Base-by-base conservation (phyloP, 768 basidiomycete species). In the Hysterangium stoloniferum region DNA sequence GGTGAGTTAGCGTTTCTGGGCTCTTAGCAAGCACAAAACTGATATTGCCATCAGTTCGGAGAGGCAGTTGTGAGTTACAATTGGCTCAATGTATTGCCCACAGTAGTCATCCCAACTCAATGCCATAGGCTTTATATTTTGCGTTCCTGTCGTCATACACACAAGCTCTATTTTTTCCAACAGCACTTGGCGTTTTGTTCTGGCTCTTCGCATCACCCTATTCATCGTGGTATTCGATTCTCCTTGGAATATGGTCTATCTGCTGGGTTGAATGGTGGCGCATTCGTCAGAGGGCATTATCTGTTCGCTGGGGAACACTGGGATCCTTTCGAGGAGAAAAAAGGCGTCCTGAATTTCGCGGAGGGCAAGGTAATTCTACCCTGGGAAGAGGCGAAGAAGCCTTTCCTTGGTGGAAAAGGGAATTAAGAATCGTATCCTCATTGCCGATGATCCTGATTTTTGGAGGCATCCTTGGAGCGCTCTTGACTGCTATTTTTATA, bases 181-280 rank as follows among this genome's bases (percentile, higher is more conserved):
- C 92, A 2, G 61, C 67, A 13, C 68, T 90, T 34, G 92, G 93
- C 1, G 58, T 80, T 41, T 44, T 77, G 17, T 84, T 81, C 62
- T 90, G 81, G 68, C 75, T 80, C 66, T 74, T 86, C 59, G 76
- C 79, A 24, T 72, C 75, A 1, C 77, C 84, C 0, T 97, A 92
- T 66, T 84, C 84, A 7, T 76, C 85, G 9, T 40, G 78, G 4
- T 97, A 92, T 63, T 90, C 90, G 0, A 66, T 75, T 47, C 66
- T 87, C 19, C 68, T 95, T 41, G 77, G 81, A n/a, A 48, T 92
- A 2, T 99, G 94, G 88, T 83, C 86, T 0, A 73, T 91, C 41
- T 64, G 76, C 17, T 95, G 94, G 59, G 85, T 94, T 54, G 93
- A 97, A 64, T 84, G 82, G 72, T 99, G 95, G 95, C 77, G 86